These are phyloP conservation scores for Pythium pyrilobum DNA, from an alignment of 352 stramenopile genomes.

Conservation along the genomic window DNA sequence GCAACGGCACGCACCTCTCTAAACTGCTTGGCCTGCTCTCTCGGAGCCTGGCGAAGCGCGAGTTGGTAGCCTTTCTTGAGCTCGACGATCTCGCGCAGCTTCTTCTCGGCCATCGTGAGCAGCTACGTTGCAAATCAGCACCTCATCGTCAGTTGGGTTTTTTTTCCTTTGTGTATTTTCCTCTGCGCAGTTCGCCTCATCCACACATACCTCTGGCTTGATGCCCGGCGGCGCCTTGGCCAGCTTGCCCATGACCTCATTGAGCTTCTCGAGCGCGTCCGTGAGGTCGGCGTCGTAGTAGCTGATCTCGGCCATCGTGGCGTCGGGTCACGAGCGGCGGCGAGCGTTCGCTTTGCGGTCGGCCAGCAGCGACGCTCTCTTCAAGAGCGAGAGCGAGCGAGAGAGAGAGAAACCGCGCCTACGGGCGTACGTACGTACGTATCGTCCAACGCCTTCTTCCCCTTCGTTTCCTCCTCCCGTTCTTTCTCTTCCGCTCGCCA, in stretches of 20 bases:
- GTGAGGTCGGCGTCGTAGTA: conserved; percentile 86
- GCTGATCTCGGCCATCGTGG: conserved; percentile 87
- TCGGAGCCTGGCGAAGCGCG: conserved; percentile 65
- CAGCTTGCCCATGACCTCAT: conserved; percentile 82
- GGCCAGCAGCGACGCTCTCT: neutral
- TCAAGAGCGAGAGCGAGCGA: too few species aligned
- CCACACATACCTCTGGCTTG: conserved; percentile 35
- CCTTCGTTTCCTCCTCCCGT: too few species aligned
- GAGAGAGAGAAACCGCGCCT: too few species aligned
- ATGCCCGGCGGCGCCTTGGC: conserved; percentile 66
- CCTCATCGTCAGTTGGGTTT: neutral
- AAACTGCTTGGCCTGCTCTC: conserved; percentile 60
- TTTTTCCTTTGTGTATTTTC: neutral
- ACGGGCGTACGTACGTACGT: too few species aligned
- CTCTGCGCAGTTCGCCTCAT: neutral
- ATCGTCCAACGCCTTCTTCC: too few species aligned
- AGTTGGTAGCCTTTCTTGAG: conserved; percentile 85
- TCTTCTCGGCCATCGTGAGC: conserved; percentile 71
- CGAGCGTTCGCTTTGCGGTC: too few species aligned
- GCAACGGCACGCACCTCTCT: conserved; percentile 44
- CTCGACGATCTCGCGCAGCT: conserved; percentile 78
- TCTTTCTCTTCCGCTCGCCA: too few species aligned
- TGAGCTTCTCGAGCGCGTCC: conserved; percentile 78
- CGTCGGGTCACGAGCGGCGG: too few species aligned
- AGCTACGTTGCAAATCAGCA: conserved; percentile 31